A percentile compares a stretch with the other conserved stretches of the same genome.
These are phyloP conservation scores for Nannochloropsis gaditana DNA, from an alignment of 108 stramenopile species.

Conservation along the genomic window DNA sequence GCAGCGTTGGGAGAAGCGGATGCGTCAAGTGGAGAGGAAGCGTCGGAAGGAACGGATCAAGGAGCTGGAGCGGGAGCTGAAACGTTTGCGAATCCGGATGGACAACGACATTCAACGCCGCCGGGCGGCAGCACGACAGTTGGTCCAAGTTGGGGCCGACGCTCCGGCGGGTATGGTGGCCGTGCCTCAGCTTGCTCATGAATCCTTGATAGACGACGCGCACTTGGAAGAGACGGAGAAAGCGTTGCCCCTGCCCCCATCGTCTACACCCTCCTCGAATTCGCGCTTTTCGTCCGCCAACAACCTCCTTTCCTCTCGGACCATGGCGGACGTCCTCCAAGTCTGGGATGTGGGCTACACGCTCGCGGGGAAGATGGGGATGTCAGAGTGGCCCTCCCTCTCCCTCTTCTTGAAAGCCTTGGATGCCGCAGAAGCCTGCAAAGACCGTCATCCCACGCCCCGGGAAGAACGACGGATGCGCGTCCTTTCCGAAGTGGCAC, in stretches of 20 bases:
- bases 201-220: not conserved
- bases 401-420: constrained; percentile 16
- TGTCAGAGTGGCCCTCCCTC: not conserved
- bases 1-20: not conserved
- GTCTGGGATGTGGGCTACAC: not conserved
- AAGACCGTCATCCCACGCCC: not conserved
- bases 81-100: constrained; percentile 9
- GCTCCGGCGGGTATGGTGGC: not conserved
- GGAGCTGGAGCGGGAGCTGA: constrained; percentile 10
- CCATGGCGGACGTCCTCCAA: not conserved
- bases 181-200: not conserved
- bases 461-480: not conserved
- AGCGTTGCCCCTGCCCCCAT: not conserved
- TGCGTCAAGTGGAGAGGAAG: not conserved
- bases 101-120: constrained; percentile 8
- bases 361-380: not conserved
- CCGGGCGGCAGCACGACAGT: not conserved
- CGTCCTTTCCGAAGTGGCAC: not conserved
- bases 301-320: not conserved
- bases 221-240: not conserved
- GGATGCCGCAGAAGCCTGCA: not conserved
- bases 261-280: not conserved
- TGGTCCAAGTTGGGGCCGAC: not conserved
- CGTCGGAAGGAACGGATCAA: not conserved
- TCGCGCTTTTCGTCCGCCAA: not conserved